phyloP scores from a whole-genome alignment of 495 filamentous ascomycete genomes.

The Talaromyces proteolyticus region DNA sequence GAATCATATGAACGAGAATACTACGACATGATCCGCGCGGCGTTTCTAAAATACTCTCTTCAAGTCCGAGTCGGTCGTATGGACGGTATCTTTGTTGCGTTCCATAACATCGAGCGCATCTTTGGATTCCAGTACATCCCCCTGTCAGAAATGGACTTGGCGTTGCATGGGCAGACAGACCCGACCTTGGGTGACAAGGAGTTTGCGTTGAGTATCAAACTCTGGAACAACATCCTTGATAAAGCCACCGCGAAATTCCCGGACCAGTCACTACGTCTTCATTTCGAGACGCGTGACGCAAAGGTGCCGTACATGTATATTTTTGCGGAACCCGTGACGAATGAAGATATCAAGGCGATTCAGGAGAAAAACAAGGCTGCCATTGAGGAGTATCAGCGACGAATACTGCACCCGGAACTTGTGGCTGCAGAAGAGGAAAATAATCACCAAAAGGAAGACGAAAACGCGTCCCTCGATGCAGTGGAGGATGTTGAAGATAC shows the following conservation, averaged over 20 bases:
- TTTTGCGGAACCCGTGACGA: conserved; percentile 77
- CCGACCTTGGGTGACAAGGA: conserved; percentile 73
- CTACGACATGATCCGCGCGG: conserved; percentile 91
- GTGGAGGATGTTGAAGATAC: not conserved
- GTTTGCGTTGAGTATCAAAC: conserved; percentile 69
- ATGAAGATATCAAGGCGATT: conserved; percentile 63
- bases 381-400: conserved; percentile 62
- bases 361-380: conserved; percentile 57
- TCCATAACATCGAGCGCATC: conserved; percentile 89
- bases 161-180: conserved; percentile 68
- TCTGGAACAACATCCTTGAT: conserved; percentile 75
- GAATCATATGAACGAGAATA: conserved; percentile 95
- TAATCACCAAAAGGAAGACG: conserved; percentile 17
- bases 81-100: conserved; percentile 99
- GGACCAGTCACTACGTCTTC: conserved; percentile 67
- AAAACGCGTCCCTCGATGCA: conserved; percentile 8
- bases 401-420: conserved; percentile 36
- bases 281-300: conserved; percentile 72
- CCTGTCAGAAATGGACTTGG: conserved; percentile 77
- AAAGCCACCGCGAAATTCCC: conserved; percentile 67
- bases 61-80: conserved; percentile 96
- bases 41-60: conserved; percentile 94
- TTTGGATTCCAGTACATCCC: conserved; percentile 97
- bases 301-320: conserved; percentile 72
- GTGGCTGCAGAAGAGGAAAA: conserved; percentile 13